A percentile compares a stretch with the other conserved stretches of the same genome.
Conservation (phyloP, 2,329 filamentous ascomycete genomes). For the Acrocalymma vagum region DNA sequence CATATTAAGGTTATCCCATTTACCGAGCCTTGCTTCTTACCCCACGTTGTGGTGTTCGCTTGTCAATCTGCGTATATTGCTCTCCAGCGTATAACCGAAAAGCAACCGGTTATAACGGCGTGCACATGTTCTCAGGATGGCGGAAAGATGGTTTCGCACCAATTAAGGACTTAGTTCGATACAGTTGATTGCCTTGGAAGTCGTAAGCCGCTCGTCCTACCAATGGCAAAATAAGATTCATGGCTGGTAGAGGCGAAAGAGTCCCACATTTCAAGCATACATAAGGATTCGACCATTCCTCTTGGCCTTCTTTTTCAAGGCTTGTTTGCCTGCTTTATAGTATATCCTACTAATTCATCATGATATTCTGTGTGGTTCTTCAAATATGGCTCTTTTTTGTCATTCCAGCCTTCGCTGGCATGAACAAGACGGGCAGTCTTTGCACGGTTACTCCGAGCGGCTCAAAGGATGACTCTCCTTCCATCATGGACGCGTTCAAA, state of each 20-base stretch:
- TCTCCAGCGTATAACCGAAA: constrained; percentile 9
- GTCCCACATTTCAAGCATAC: constrained; percentile 18
- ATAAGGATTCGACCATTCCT: constrained; percentile 14
- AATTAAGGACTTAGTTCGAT: too few relatives aligned
- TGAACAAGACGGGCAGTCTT: constrained; percentile 30
- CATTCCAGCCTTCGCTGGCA: constrained; percentile 20
- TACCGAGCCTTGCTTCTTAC: constrained; percentile 9
- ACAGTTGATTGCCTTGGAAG: too few relatives aligned
- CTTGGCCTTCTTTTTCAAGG: constrained; percentile 2
- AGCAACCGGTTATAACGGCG: constrained; percentile 22
- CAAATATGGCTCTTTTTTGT: constrained; percentile 16
- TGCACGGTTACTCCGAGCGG: constrained; percentile 33
- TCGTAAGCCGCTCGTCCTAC: too few relatives aligned
- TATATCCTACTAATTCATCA: constrained; percentile 6
- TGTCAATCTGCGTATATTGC: constrained; percentile 17
- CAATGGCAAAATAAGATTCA: neutral
- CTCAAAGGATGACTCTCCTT: constrained; percentile 28
- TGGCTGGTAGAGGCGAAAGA: constrained; percentile 1
- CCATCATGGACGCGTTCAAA: constrained; percentile 38
- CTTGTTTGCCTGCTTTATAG: constrained; percentile 1
- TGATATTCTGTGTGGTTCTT: constrained; percentile 13
- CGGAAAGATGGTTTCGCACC: too few relatives aligned
- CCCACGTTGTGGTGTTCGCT: constrained; percentile 10
- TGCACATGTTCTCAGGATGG: too few relatives aligned
- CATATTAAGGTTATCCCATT: constrained; percentile 3